These are phyloP conservation scores for Pleodorina starrii DNA, from an alignment of 139 green algal genomes.

Conservation along the genomic window DNA sequence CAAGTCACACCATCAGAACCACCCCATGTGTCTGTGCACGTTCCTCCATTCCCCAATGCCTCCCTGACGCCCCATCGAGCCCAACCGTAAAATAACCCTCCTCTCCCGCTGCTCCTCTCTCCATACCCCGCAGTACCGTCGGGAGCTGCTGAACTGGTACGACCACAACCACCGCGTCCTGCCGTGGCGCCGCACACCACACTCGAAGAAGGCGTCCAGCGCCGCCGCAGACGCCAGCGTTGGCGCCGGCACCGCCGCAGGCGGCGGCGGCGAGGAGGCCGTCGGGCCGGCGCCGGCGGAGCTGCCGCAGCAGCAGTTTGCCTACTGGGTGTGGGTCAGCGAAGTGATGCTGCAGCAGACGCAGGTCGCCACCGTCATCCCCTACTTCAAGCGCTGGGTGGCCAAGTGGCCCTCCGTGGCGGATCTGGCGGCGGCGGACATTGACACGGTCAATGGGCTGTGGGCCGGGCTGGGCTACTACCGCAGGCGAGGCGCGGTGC, in stretches of 20 bases:
- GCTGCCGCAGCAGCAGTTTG: constrained; percentile 80
- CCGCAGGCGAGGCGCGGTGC: too few species aligned
- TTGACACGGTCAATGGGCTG: constrained; percentile 90
- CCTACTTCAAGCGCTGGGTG: constrained; percentile 88
- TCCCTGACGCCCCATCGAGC: too few species aligned
- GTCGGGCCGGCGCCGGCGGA: constrained; percentile 57
- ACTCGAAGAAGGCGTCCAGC: constrained; percentile 61
- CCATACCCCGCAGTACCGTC: constrained; percentile 28
- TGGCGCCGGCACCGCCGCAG: too few species aligned
- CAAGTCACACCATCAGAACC: too few species aligned
- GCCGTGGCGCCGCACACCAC: constrained; percentile 90
- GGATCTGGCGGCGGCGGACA: constrained; percentile 79
- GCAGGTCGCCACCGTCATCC: constrained; percentile 80
- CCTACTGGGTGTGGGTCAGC: constrained; percentile 92
- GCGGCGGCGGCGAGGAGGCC: background rate
- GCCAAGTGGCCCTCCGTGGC: constrained; percentile 88
- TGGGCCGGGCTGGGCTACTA: constrained; percentile 99
- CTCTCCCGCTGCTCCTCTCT: too few species aligned
- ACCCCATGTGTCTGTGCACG: too few species aligned
- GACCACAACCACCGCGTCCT: constrained; percentile 88
- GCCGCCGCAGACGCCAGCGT: too few species aligned
- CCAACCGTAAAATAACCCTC: too few species aligned
- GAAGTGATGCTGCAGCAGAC: constrained; percentile 99
- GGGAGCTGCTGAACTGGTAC: constrained; percentile 90
- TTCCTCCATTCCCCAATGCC: too few species aligned